Conservation (phyloP, 176 grass and related monocot species). For the Thinopyrum elongatum region DNA sequence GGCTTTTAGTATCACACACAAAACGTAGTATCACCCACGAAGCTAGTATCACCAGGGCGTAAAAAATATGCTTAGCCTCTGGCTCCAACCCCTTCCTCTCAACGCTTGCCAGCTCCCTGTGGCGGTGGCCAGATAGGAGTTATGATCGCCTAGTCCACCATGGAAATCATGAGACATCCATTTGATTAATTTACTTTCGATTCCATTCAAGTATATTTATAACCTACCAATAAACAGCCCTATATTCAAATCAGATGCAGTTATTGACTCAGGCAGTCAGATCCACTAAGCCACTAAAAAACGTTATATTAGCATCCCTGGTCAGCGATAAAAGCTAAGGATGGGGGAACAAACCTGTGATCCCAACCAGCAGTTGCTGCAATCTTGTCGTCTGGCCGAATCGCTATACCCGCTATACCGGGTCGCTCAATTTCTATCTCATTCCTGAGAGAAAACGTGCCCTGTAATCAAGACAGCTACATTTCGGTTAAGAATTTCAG, state of each 20-base stretch:
- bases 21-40: too few species aligned
- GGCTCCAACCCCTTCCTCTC: too few species aligned
- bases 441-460: slow-evolving; percentile 63
- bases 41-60: too few species aligned
- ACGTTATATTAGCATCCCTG: background rate
- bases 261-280: background rate
- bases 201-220: background rate
- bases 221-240: background rate
- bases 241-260: background rate
- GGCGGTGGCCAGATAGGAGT: too few species aligned
- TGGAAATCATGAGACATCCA: background rate
- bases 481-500: background rate
- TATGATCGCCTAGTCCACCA: background rate
- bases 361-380: slow-evolving; percentile 92
- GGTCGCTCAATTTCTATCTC: slow-evolving; percentile 79
- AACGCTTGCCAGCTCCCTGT: too few species aligned
- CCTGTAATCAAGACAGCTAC: slow-evolving; percentile 39
- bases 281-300: background rate
- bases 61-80: too few species aligned
- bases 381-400: slow-evolving; percentile 85
- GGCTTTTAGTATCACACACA: too few species aligned
- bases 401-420: slow-evolving; percentile 56
- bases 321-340: slow-evolving; percentile 8
- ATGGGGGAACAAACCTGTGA: slow-evolving; percentile 59
- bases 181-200: background rate